Conservation (phyloP, 306 rosid genomes). For the Medicago lupulina region DNA sequence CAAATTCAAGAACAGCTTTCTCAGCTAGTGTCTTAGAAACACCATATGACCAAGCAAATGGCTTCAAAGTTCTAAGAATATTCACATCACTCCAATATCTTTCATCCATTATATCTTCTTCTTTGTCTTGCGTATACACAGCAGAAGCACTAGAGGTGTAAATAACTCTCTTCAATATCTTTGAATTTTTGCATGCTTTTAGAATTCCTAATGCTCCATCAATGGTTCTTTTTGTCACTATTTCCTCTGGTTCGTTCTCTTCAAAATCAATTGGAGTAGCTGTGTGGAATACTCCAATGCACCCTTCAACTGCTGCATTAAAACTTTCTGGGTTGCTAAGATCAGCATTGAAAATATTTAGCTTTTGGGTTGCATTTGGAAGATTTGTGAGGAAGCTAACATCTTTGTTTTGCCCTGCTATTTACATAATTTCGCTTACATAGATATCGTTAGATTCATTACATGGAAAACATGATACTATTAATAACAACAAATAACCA, state of each 20-base stretch:
- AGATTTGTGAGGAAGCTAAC: conserved; percentile 11
- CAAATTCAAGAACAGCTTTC: conserved; percentile 62
- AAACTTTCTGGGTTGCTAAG: conserved; percentile 19
- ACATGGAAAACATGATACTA: too few species aligned
- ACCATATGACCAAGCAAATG: conserved; percentile 40
- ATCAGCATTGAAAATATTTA: conserved; percentile 4
- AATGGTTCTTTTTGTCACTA: conserved; percentile 51
- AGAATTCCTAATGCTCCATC: conserved; percentile 66
- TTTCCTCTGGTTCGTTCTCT: conserved; percentile 51
- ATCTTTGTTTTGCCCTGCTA: not conserved
- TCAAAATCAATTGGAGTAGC: conserved; percentile 20
- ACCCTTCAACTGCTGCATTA: not conserved
- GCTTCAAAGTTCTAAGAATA: conserved; percentile 27
- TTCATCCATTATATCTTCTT: conserved; percentile 51
- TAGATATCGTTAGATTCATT: too few species aligned
- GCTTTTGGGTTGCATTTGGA: not conserved
- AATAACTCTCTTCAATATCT: conserved; percentile 60
- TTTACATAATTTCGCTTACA: too few species aligned
- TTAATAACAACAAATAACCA: too few species aligned
- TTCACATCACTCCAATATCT: conserved; percentile 58
- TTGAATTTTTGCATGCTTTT: conserved; percentile 49
- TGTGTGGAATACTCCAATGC: conserved; percentile 1
- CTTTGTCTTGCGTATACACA: conserved; percentile 38
- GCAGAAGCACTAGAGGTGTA: conserved; percentile 64
- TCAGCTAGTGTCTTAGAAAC: conserved; percentile 70